phyloP scores from a whole-genome alignment of 768 basidiomycete genomes.

The Mycena metata region DNA sequence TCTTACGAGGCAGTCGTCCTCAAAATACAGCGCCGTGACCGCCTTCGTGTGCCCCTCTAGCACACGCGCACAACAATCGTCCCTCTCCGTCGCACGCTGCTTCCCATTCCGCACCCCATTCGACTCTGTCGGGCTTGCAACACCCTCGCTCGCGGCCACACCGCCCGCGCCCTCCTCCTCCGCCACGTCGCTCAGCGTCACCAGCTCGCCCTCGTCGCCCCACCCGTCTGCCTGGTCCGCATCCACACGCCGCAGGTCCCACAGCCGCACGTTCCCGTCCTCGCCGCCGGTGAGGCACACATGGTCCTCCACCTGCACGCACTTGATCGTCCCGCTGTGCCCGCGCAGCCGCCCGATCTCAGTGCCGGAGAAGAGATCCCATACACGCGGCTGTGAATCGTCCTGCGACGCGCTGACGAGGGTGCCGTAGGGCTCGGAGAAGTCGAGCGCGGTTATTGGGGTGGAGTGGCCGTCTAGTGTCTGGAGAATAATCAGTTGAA shows the following conservation, averaged over 20 bases:
- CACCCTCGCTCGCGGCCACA: constrained; percentile 55
- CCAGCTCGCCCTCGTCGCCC: constrained; percentile 63
- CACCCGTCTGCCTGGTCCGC: constrained; percentile 74
- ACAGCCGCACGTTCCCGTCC: constrained; percentile 87
- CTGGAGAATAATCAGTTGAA: constrained; percentile 54
- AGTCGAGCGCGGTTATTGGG: constrained; percentile 91
- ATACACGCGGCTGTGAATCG: constrained; percentile 90
- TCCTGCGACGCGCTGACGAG: constrained; percentile 90
- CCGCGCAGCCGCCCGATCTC: constrained; percentile 90
- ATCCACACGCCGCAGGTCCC: constrained; percentile 91
- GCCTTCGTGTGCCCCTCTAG: constrained; percentile 94
- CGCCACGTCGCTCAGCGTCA: constrained; percentile 71
- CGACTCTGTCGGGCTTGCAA: constrained; percentile 35
- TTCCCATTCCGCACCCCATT: constrained; percentile 58
- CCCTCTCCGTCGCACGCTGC: constrained; percentile 53
- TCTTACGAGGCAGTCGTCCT: constrained; percentile 91
- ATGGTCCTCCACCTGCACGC: constrained; percentile 92
- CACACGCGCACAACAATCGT: constrained; percentile 76
- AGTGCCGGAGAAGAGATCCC: constrained; percentile 93
- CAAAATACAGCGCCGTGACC: constrained; percentile 95
- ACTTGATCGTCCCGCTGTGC: constrained; percentile 86
- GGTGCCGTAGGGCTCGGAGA: constrained; percentile 96
- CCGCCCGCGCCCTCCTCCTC: constrained; percentile 72
- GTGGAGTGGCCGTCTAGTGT: constrained; percentile 85
- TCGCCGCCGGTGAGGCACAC: constrained; percentile 92